Base-by-base conservation (phyloP, 2,329 filamentous ascomycete genomes). In the Arthrobotrys sphaeroides region DNA sequence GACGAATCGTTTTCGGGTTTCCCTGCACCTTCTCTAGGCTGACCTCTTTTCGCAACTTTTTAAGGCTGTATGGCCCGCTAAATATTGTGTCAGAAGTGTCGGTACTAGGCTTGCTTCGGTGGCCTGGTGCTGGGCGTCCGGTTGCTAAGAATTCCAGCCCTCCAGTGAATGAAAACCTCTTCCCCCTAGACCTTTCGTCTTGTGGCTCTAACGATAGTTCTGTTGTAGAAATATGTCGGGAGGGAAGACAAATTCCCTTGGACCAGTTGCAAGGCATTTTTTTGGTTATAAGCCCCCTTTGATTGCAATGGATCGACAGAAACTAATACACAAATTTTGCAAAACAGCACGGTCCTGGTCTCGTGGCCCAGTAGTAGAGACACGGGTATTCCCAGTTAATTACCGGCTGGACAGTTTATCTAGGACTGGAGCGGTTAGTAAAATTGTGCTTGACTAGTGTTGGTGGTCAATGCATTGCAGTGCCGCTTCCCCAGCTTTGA, bases 151-250 rank as follows among this genome's bases (percentile, higher is more conserved):
- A 69, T 7, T 74, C 70, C 7, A 64, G 51, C 10, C 42, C 18
- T 7, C 42, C 47, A 28, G 40, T 59, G 47, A 69, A 60, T 6
- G 64, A 75, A 18, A 65, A 59, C 10, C 57, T 49, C 31, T 69
- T 69, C 36, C 65, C 72, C 28, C 28, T 69, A 28, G 28, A 60
- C 1, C 38, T 7, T 22, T 45, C 47, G 16, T 40, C 33, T 3
- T 51, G 64, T n/a, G 38, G 45, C 24, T n/a, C 47, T 53, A 28
- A 33, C 36, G 18, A 38, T 2, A 20, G 28, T 31, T 9, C 69
- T 57, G 2, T n/a, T n/a, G n/a, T n/a, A n/a, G 31, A 5, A 7
- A 33, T 6, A 13, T 38, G n/a, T 31, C 38, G 60, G n/a, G 47
- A 62, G 13, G 59, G 38, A 42, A 40, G 26, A 28, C 10, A 24